Base-by-base conservation (phyloP, 495 filamentous ascomycete species). In the Halenospora varia region DNA sequence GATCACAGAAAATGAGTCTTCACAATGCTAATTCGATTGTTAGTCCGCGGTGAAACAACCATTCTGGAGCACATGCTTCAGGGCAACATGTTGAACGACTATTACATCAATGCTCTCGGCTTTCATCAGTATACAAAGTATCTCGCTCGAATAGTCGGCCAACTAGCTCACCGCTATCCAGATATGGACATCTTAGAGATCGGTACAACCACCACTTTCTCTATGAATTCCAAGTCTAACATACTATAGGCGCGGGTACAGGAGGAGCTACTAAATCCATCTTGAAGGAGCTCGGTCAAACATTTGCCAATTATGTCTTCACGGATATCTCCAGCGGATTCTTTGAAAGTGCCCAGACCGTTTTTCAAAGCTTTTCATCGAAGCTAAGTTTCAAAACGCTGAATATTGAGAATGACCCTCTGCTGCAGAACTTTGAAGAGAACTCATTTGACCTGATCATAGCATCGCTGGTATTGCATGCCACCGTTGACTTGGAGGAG, bases 401-500 rank as follows among this genome's bases (percentile, higher is more conserved):
- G 0, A 68, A 85, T 61, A 68, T 78, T 25, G 71, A 77, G 25
- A 60, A 69, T 0, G 70, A 74, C 18, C 41, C 70, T 0, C 22
- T 17, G 0, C 63, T 68, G 0, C 82, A 85, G 60, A 78, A 75
- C 0, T 83, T 71, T 23, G 35, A 58, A 23, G 61, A 55, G 0
- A 40, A 68, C 2, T 70, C 67, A 0, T 85, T 76, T 53, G 82
- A 86, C 49, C 8, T 86, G 20, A 67, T 86, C 2, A 60, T 79
- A 15, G 74, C 74, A 4, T 68, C 67, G 1, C 61, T 67, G 18
- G 69, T 71, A 2, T 53, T 85, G 2, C 81, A 85, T 57, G 77
- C 77, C 0, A 84, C 80, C 0, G 50, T 46, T 0, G 52, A 63
- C 15, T 55, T 82, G 0, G 42, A 70, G 0, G 56, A 69, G 2